Base-by-base conservation (phyloP, 176 grass and related monocot genomes). In the Oryza glaberrima region DNA sequence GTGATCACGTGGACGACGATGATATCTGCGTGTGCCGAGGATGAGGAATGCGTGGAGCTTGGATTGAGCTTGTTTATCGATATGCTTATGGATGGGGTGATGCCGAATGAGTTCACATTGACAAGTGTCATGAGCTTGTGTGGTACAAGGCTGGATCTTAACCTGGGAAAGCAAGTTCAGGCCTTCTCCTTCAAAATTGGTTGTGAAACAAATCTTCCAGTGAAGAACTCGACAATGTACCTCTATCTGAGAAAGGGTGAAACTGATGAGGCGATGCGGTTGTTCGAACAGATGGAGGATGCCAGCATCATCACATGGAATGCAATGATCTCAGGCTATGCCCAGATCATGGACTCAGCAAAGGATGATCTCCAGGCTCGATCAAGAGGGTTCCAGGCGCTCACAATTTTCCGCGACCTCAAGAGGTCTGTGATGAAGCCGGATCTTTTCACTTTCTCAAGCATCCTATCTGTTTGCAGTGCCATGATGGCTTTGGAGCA, bases 381-480 rank as follows among this genome's bases (percentile, higher is more conserved):
- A 64, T 86, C 72, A 19, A 92, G 82, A 76, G 92, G 92, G 44
- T 82, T 90, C 14, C 82, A 94, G 74, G 94, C 94, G 2, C 88
- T 97, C 45, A 91, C 77, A 45, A 76, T 97, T 25, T 94, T 97
- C 67, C 83, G 81, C 15, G 73, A 92, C 69, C 84, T 97, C 12
- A 90, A 82, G 14, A 84, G 86, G 20, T 92, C 94, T 56, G 78
- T 69, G 43, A 81, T 58, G 78, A 88, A 83, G 68, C 92, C 94
- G 16, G 94, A 97, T 49, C 46, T 94, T 64, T 97, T 89, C 86
- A 94, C 85, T 68, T 97, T 97, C 73, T 92, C 92, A 69, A 97
- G 92, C 64, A 84, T 97, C 69, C 66, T 97, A 43, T 89, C 90
- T 60, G 85, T 92, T 65, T 97, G 92, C 76, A 92, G 90, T 76